phyloP scores from a whole-genome alignment of 2,329 filamentous ascomycete species.

The Biscogniauxia sp. region DNA sequence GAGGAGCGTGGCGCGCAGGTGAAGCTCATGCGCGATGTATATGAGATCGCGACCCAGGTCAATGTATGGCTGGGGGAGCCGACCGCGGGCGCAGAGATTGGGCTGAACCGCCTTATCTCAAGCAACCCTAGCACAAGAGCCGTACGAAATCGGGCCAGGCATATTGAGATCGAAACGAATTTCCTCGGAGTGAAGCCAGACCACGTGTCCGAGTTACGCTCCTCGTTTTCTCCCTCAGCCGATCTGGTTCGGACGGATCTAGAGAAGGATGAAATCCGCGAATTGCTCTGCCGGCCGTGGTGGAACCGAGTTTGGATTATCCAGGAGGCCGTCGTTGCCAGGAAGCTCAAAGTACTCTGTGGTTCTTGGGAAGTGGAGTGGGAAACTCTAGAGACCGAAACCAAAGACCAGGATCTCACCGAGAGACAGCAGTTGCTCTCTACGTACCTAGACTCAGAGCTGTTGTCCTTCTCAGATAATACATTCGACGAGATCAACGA shows the following conservation, averaged over 20 bases:
- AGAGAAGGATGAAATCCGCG: constrained; percentile 14
- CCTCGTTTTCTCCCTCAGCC: constrained; percentile 1
- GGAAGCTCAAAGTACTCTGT: constrained; percentile 10
- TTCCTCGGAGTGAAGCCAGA: not conserved
- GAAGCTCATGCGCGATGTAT: constrained; percentile 10
- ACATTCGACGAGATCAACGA: constrained; percentile 9
- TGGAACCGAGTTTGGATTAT: constrained; percentile 21
- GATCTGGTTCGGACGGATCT: not conserved
- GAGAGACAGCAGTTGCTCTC: constrained; percentile 5
- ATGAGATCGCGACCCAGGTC: constrained; percentile 4
- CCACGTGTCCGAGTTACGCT: not conserved
- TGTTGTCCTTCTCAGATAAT: constrained; percentile 7
- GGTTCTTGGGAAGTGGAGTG: constrained; percentile 12
- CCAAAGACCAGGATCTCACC: constrained; percentile 1
- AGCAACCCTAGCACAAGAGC: not conserved
- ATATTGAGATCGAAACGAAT: not conserved
- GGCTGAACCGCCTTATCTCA: constrained; percentile 2
- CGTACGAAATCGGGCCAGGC: not conserved
- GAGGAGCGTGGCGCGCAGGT: constrained; percentile 8
- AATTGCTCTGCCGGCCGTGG: constrained; percentile 18
- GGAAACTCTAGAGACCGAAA: constrained; percentile 6
- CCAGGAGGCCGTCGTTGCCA: constrained; percentile 17
- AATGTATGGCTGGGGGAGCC: constrained; percentile 9
- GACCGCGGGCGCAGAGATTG: not conserved
- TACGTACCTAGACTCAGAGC: constrained; percentile 3